Base-by-base conservation (phyloP, 2,329 filamentous ascomycete genomes). In the Fusarium verticillioides region DNA sequence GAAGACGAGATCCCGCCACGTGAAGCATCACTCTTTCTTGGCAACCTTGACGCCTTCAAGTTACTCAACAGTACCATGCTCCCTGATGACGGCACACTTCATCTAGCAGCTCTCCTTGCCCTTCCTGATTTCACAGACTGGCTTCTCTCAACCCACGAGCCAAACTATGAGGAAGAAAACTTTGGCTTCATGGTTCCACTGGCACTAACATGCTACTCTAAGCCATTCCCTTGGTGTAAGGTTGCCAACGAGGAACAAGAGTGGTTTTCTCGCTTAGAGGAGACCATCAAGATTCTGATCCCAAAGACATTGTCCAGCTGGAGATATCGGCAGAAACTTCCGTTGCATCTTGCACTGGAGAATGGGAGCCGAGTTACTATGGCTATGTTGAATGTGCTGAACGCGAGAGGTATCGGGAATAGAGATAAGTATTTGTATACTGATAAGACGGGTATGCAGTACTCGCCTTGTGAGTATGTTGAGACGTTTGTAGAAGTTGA, bases 181-280 rank as follows among this genome's bases (percentile, higher is more conserved):
- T 70, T 70, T 21, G 68, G 65, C 4, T 70, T 61, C 49, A 70
- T 70, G 68, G 68, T 70, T 7, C 68, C 68, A 0, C 8, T 70
- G 0, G 68, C 66, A 10, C 6, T 70, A 2, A 39, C 68, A 1
- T 70, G 68, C 3, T 70, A 43, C 36, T 70, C 68, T 0, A 70
- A 70, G 0, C 61, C 60, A 0, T 70, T 70, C 4, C 66, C 68
- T 0, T 70, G 68, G 66, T 70, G 68, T 9, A 70, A 65, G 0
- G 44, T 70, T 9, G 68, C 68, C 26, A 66, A 66, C 3, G 60
- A 60, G n/a, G 60, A 70, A 36, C 26, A 58, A 3, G 26, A 47
- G 2, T 70, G 68, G 68, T n/a, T 28, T 1, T 16, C 40, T 8
- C 68, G 68, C 1, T 39, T 70, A 2, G 44, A 60, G 10, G 66